Conservation (phyloP, 306 rosid species). For the Betula pendula region DNA sequence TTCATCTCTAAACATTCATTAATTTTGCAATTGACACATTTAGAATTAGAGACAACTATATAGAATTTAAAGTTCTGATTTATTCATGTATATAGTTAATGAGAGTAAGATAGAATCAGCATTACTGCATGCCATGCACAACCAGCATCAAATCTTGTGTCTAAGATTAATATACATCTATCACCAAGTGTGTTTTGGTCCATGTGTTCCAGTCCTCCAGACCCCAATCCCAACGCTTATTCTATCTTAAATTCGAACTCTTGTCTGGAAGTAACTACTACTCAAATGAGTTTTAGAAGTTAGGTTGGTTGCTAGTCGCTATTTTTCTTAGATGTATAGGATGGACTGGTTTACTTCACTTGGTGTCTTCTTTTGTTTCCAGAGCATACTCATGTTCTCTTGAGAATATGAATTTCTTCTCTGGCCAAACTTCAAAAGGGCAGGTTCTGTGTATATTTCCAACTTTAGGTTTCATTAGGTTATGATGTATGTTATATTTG, state of each 20-base stretch:
- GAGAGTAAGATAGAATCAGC: background rate
- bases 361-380: background rate
- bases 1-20: background rate
- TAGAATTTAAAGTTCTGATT: background rate
- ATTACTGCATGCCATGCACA: background rate
- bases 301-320: background rate
- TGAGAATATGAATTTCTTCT: background rate
- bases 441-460: background rate
- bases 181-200: background rate
- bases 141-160: background rate
- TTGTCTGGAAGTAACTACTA: background rate
- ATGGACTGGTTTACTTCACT: slow-evolving; percentile 1
- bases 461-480: background rate
- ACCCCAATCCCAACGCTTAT: background rate
- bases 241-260: background rate
- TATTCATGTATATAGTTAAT: background rate
- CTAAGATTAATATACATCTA: background rate
- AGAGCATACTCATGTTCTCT: background rate
- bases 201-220: background rate
- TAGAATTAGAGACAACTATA: background rate
- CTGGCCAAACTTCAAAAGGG: background rate
- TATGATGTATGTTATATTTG: background rate
- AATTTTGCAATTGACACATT: background rate
- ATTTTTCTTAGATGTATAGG: background rate
- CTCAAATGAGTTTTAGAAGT: background rate